phyloP scores from a whole-genome alignment of 2,329 filamentous ascomycete species.

The Coniochaeta sp. region DNA sequence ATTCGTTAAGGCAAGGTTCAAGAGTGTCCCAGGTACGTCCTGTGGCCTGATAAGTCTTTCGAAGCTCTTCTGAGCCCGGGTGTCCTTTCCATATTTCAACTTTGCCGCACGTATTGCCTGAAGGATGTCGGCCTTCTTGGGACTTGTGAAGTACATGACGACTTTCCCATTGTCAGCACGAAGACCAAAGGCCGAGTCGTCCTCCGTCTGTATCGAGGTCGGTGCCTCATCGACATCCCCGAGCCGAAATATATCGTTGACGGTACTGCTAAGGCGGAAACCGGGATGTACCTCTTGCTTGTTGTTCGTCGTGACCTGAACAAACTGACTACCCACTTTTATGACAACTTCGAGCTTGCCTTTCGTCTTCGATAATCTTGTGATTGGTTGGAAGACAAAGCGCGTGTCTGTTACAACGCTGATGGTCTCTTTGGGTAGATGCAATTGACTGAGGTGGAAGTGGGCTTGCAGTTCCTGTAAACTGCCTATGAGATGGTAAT shows the following conservation, averaged over 20 bases:
- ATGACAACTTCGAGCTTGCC: slow-evolving; percentile 64
- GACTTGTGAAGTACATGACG: slow-evolving; percentile 65
- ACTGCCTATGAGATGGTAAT: slow-evolving; percentile 59
- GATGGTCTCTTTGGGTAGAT: slow-evolving; percentile 63
- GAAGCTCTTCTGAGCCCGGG: slow-evolving; percentile 50
- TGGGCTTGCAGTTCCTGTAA: slow-evolving; percentile 58
- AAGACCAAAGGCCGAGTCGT: slow-evolving; percentile 60
- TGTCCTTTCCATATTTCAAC: slow-evolving; percentile 57
- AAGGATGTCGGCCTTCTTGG: slow-evolving; percentile 55
- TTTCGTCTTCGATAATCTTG: slow-evolving; percentile 58
- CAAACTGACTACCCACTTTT: slow-evolving; percentile 62
- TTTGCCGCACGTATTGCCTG: slow-evolving; percentile 58
- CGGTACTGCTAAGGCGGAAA: slow-evolving; percentile 52
- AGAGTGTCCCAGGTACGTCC: slow-evolving; percentile 61
- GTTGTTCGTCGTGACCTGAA: slow-evolving; percentile 62
- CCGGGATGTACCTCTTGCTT: slow-evolving; percentile 62
- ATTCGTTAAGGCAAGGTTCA: slow-evolving; percentile 62
- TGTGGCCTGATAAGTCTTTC: slow-evolving; percentile 62
- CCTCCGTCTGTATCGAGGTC: slow-evolving; percentile 56
- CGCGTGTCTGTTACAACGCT: slow-evolving; percentile 60
- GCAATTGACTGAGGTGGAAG: slow-evolving; percentile 59
- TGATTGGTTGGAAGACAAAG: slow-evolving; percentile 59
- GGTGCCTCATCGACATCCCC: slow-evolving; percentile 61
- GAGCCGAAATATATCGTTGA: slow-evolving; percentile 65
- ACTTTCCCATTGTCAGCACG: slow-evolving; percentile 63